Base-by-base conservation (phyloP, 169 alveolate genomes). In the Cyclospora cayetanensis region DNA sequence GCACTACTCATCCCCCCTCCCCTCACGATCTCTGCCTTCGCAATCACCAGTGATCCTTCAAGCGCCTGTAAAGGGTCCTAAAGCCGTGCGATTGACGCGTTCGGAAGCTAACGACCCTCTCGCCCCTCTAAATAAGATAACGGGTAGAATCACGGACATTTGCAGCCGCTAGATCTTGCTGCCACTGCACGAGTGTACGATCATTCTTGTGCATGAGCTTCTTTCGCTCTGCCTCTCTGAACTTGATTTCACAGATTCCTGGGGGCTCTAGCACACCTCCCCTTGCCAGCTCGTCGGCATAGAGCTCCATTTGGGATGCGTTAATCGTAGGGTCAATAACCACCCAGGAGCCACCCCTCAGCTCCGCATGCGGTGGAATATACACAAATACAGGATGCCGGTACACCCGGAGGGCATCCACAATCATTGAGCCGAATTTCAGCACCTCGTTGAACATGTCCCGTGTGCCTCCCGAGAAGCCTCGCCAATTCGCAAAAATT, bases 291-390 rank as follows among this genome's bases (percentile, higher is more conserved):
- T 94, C 94, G 46, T 95, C 98, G 12, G 98, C 98, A 46, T 70
- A 94, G 96, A 95, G 96, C 93, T 95, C 97, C 94, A 96, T 96
- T 60, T 93, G 91, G 42, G 96, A 95, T 42, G 96, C 93, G 90
- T 96, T 96, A 82, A 96, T 92, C 43, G 96, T 92, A 42, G 96
- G 96, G 80, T 95, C 98, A 7, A 96, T 94, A 55, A 96, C 98
- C n/a, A 96, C 98, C 98, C 98, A 96, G n/a, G 98, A 96, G 29
- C 98, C 98, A 4, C 98, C 98, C 25, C 98, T 93, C 46, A 96
- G 82, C 79, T 96, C 98, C 11, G 96, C 98, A 22, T 86, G 90
- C 31, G 96, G 96, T 4, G 97, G 97, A n/a, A 96, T 95, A 91
- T 96, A 96, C 18, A 96, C 96, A 68, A 96, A 93, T 43, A 95